Conservation (phyloP, 2,329 filamentous ascomycete genomes). For the Fusarium sp. region DNA sequence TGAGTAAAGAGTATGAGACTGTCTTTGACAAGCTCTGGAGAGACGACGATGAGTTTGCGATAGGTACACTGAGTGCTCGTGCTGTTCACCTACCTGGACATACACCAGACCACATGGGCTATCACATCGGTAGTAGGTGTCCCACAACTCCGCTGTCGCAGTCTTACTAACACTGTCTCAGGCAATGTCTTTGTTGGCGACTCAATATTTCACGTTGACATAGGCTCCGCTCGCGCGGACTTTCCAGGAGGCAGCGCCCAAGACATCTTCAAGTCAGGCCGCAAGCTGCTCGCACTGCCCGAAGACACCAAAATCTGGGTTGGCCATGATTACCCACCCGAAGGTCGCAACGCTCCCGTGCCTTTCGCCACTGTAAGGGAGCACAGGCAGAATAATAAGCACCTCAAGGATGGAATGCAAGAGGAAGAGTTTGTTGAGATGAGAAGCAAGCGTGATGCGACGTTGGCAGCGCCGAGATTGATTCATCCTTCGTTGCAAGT, state of each 20-base stretch:
- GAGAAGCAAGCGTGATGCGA: conserved; percentile 57
- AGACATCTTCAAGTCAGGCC: conserved; percentile 58
- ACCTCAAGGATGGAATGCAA: conserved; percentile 56
- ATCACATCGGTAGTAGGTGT: conserved; percentile 60
- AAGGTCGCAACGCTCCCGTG: conserved; percentile 48
- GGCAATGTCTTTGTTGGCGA: conserved; percentile 65
- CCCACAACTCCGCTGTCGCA: fast-evolving
- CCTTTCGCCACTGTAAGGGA: conserved; percentile 59
- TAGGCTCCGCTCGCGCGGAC: conserved; percentile 65
- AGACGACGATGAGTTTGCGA: conserved; percentile 63
- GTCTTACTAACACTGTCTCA: not conserved
- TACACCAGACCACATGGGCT: conserved; percentile 71
- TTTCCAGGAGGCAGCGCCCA: conserved; percentile 64
- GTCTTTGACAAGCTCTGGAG: conserved; percentile 66
- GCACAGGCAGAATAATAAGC: conserved; percentile 61
- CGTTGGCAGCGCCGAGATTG: conserved; percentile 58
- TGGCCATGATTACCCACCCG: conserved; percentile 65
- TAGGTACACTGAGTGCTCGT: conserved; percentile 59
- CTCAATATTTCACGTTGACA: conserved; percentile 63
- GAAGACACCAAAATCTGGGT: conserved; percentile 62
- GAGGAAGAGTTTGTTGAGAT: conserved; percentile 59
- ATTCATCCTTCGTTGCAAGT: conserved; percentile 64
- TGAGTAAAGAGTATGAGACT: conserved; percentile 54
- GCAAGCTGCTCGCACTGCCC: conserved; percentile 56
- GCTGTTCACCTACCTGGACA: conserved; percentile 70